Evolutionary conservation across 2,329 filamentous ascomycete genomes (phyloP), one percentile per base, ranked within the genome.

Genomic region (Fusarium illudens): DNA sequence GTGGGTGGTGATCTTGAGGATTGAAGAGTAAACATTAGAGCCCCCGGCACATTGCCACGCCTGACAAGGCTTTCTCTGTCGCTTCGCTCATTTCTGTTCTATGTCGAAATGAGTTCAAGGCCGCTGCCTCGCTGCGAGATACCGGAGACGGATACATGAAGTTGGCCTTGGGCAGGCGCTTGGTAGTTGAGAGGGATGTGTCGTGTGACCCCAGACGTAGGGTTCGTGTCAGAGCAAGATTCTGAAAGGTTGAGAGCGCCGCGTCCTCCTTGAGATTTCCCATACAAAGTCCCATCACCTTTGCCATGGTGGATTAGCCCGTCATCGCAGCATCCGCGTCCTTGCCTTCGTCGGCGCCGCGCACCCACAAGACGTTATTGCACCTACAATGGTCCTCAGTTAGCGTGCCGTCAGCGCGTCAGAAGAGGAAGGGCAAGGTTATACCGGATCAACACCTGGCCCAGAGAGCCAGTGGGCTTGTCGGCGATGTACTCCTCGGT

Each of bases 281-380:
- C 62, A 57, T 36, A 51, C 30, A 49, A 34, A 34, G 12, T 57
- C 44, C 32, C 62, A 46, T 67, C 42, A 34, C 46, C 34, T 19
- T 46, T 11, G 15, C 33, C 30, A 25, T n/a, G 29, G 29, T 27
- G 17, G 22, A 52, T 59, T 73, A 87, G 64, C 80, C 87, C 17
- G 86, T 84, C 86, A 90, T 89, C 69, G 83, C 85, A n/a, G 83
- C 83, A 69, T 89, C 87, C 39, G 79, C 83, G 25, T 82, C 79
- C 56, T 83, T 82, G 61, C 81, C 83, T 61, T 82, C 77, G 59
- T 85, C 84, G 51, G 86, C 87, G 54, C 83, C 84, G 69, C 87
- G 86, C 72, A 98, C 95, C 91, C 93, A 98, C 48, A 98, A 86
- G n/a, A 98, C 95, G 77, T 98, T 98, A 82, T 98, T 98, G 82